Evolutionary conservation across 768 basidiomycete genomes (phyloP).

Genomic region (Pisolithus marmoratus): DNA sequence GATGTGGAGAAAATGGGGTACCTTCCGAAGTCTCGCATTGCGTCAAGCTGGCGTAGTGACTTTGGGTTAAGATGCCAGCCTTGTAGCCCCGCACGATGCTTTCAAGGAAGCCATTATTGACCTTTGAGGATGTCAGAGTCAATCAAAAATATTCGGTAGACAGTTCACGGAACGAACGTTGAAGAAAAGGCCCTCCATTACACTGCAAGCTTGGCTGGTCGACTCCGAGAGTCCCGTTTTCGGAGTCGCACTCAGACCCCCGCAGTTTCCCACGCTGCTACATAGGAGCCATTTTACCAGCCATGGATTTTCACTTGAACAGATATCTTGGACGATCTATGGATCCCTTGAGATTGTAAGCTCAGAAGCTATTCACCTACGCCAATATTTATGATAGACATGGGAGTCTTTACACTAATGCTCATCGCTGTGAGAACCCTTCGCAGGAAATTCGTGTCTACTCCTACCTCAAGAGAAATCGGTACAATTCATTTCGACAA

Average conservation of each 20-base stretch:
- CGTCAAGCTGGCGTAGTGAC: slow-evolving; percentile 86
- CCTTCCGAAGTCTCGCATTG: slow-evolving; percentile 98
- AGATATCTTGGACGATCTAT: too few relatives aligned
- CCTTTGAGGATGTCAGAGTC: slow-evolving; percentile 36
- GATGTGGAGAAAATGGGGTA: slow-evolving; percentile 25
- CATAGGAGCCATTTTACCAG: background rate
- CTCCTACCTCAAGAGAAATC: slow-evolving; percentile 8
- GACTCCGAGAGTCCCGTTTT: background rate
- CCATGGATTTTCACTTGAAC: too few relatives aligned
- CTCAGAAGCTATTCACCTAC: slow-evolving; percentile 3
- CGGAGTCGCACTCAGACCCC: background rate
- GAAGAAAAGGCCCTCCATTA: slow-evolving; percentile 86
- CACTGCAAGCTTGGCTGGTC: background rate
- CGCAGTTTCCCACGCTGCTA: background rate
- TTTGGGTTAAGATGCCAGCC: slow-evolving; percentile 82
- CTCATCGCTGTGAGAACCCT: background rate
- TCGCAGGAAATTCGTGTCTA: background rate
- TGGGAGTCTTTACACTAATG: background rate
- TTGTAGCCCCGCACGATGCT: slow-evolving; percentile 90
- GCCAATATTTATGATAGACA: background rate
- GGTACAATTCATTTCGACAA: too few relatives aligned
- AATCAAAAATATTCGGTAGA: background rate
- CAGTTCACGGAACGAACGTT: slow-evolving; percentile 48
- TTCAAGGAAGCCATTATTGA: slow-evolving; percentile 70
- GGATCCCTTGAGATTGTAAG: too few relatives aligned